Conservation (phyloP, 768 basidiomycete species). For the Mycena latifolia region DNA sequence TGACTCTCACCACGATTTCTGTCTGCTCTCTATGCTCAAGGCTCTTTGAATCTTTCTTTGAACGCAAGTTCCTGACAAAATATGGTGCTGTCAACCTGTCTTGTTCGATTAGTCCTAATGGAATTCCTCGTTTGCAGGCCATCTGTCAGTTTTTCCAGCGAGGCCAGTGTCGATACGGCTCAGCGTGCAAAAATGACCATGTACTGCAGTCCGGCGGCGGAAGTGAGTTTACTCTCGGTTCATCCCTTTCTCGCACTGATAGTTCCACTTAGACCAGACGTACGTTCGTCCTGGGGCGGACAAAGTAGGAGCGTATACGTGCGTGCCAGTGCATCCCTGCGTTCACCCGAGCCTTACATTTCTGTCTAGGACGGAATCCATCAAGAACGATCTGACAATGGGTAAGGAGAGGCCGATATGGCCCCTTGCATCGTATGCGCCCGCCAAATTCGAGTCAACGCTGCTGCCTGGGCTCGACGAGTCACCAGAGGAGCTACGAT, state of each 20-base stretch:
- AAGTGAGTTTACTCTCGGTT: constrained; percentile 1
- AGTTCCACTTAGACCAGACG: constrained; percentile 25
- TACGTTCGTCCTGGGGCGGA: constrained; percentile 34
- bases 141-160: constrained; percentile 29
- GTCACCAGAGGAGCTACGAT: constrained; percentile 83
- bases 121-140: constrained; percentile 4
- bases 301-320: constrained; percentile 29
- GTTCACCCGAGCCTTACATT: background rate
- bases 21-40: background rate
- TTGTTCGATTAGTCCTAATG: background rate
- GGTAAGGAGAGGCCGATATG: constrained; percentile 79
- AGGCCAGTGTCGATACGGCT: constrained; percentile 29
- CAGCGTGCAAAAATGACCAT: constrained; percentile 31
- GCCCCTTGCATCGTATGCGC: constrained; percentile 84
- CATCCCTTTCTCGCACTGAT: background rate
- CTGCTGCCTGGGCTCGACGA: constrained; percentile 77
- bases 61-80: background rate
- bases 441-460: constrained; percentile 79
- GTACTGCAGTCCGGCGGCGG: constrained; percentile 4
- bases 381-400: constrained; percentile 72
- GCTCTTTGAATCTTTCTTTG: background rate
- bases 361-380: constrained; percentile 65
- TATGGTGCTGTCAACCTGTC: background rate
- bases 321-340: background rate
- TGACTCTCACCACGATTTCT: background rate